Conservation (phyloP, 2,329 filamentous ascomycete species). For the Ophiostoma triangulosporum region DNA sequence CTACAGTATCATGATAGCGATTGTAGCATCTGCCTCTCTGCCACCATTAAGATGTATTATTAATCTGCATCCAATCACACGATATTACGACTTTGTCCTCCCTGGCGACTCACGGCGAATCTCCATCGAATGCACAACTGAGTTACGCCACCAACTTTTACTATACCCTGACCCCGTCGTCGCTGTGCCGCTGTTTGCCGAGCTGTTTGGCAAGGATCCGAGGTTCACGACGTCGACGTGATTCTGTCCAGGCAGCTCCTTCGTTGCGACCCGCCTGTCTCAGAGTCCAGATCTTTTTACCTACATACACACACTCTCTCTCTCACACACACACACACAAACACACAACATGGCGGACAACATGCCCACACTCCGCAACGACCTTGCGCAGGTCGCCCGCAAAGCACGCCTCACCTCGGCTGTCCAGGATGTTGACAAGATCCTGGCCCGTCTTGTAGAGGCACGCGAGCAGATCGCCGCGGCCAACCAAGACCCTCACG, state of each 20-base stretch:
- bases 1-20: too few species aligned
- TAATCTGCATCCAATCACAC: not conserved
- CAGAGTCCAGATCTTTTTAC: not conserved
- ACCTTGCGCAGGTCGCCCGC: constrained; percentile 58
- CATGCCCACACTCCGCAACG: constrained; percentile 49
- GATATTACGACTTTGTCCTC: not conserved
- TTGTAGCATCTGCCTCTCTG: not conserved
- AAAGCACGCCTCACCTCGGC: constrained; percentile 56
- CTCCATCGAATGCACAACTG: not conserved
- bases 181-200: not conserved
- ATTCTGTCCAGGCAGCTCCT: not conserved
- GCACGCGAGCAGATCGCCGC: constrained; percentile 59
- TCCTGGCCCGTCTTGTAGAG: constrained; percentile 61
- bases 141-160: not conserved
- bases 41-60: not conserved
- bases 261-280: not conserved
- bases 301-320: not conserved
- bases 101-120: not conserved
- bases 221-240: not conserved
- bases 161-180: not conserved
- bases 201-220: not conserved
- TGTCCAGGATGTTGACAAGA: constrained; percentile 67
- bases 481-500: constrained; percentile 45
- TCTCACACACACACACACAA: too few species aligned
- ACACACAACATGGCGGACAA: constrained; percentile 16